A percentile compares a stretch with the other conserved stretches of the same genome.
phyloP scores from a whole-genome alignment of 352 stramenopile genomes.

The Plasmopara halstedii region DNA sequence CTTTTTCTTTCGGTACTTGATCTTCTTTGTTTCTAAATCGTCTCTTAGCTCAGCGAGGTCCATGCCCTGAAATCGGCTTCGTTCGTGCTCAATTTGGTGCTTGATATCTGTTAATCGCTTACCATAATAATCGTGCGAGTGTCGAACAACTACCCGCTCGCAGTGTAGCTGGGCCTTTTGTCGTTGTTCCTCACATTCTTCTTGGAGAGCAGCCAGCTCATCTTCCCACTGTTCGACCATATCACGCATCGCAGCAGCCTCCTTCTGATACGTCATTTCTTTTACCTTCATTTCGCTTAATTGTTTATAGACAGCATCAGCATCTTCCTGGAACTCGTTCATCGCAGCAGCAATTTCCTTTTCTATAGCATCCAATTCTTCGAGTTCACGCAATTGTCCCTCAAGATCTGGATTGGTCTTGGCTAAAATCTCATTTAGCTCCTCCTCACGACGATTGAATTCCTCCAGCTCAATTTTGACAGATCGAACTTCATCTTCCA shows the following conservation, averaged over 20 bases:
- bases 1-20: conserved; percentile 69
- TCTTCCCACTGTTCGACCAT: conserved; percentile 47
- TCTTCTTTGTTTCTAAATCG: conserved; percentile 64
- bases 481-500: conserved; percentile 51
- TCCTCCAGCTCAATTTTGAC: conserved; percentile 28
- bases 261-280: conserved; percentile 54
- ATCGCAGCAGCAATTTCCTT: conserved; percentile 23
- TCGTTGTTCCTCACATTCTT: conserved; percentile 52
- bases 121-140: conserved; percentile 73
- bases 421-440: conserved; percentile 38
- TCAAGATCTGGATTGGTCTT: conserved; percentile 49
- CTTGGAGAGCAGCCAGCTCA: conserved; percentile 34
- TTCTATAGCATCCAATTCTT: conserved; percentile 24
- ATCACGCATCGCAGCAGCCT: conserved; percentile 33
- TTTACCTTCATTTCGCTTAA: conserved; percentile 66
- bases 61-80: conserved; percentile 73
- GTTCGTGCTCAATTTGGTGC: conserved; percentile 67
- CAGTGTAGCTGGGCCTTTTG: conserved; percentile 56
- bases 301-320: conserved; percentile 63
- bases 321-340: conserved; percentile 49
- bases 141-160: conserved; percentile 51
- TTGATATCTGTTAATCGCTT: conserved; percentile 75
- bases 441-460: conserved; percentile 24
- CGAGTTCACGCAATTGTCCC: conserved; percentile 33
- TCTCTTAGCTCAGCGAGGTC: conserved; percentile 64